Base-by-base conservation (phyloP, 2,329 filamentous ascomycete genomes). In the Acrodontium crateriforme region DNA sequence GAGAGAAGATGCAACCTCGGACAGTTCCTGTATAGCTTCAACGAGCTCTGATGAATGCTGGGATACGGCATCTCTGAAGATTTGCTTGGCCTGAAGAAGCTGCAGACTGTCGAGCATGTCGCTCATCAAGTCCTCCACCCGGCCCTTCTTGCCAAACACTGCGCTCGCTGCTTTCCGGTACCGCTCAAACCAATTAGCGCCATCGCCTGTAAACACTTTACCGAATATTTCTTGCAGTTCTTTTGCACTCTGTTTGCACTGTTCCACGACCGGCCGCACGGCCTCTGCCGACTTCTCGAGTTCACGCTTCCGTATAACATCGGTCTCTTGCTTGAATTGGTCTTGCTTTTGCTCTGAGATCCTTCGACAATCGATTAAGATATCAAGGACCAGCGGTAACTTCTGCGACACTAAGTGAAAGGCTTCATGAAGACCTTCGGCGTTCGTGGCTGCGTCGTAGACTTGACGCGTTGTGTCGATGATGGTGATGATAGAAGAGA, bases 391-490 rank as follows among this genome's bases (percentile, higher is more conserved):
- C 4, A 31, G 24, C 10, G 29, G 25, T 16, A 31, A 7, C 16
- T 31, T 27, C 16, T 6, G 5, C 3, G 24, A 8, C 11, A 31
- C 25, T 15, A 13, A 16, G 16, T 25, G 24, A 22, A 31, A 31
- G 6, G 29, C 29, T 16, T 27, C 16, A n/a, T 20, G 24, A 4
- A 31, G 29, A n/a, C 29, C 29, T 28, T 18, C 6, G 4, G 24
- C 24, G 24, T 24, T 28, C 9, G 13, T 27, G 15, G 29, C 29
- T n/a, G 29, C 24, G 16, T 31, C 29, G 24, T 31, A 31, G 5
- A 31, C 11, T 4, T 13, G 7, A 15, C 24, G 16, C 5, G 29
- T 27, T 7, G 24, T 19, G 17, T 31, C 24, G 7, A 31, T 31
- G n/a, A 27, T 16, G 6, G 17, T 12, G 16, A 31, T 31, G 20